Evolutionary conservation across 176 grass and related monocot genomes (phyloP).

Genomic region (Rhipidocladum racemiflorum): DNA sequence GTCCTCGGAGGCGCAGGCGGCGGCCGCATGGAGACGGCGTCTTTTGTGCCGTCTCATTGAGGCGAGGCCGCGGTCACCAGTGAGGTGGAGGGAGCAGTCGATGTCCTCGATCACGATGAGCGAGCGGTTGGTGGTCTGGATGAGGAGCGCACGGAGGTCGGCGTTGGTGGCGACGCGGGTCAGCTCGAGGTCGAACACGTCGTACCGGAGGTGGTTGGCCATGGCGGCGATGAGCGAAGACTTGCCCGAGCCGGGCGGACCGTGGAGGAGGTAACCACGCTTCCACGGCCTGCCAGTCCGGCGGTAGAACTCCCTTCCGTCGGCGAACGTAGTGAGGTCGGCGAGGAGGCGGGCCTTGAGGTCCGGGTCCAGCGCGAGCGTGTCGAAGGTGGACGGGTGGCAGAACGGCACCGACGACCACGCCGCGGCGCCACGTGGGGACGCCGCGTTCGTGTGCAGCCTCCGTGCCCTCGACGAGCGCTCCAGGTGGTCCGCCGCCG

Average conservation of each 20-base stretch:
- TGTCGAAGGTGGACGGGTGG: slow-evolving; percentile 88
- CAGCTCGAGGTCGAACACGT: slow-evolving; percentile 94
- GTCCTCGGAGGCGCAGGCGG: slow-evolving; percentile 33
- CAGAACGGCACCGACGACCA: slow-evolving; percentile 87
- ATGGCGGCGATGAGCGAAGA: slow-evolving; percentile 94
- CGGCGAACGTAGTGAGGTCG: slow-evolving; percentile 73
- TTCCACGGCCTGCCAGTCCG: slow-evolving; percentile 78
- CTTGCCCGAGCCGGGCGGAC: slow-evolving; percentile 75
- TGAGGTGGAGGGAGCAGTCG: slow-evolving; percentile 90
- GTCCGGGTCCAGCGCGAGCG: slow-evolving; percentile 74
- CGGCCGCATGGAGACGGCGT: slow-evolving; percentile 29
- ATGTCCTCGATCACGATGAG: slow-evolving; percentile 97
- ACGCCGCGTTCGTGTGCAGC: slow-evolving; percentile 67
- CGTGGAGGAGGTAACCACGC: slow-evolving; percentile 87
- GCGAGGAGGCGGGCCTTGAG: slow-evolving; percentile 63
- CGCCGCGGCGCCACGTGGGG: slow-evolving; percentile 35
- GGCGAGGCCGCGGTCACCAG: slow-evolving; percentile 52
- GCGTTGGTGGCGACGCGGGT: slow-evolving; percentile 75
- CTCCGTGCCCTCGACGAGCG: slow-evolving; percentile 70
- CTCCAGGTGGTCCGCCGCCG: slow-evolving; percentile 66
- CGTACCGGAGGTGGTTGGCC: slow-evolving; percentile 90
- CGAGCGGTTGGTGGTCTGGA: slow-evolving; percentile 87
- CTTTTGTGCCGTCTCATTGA: slow-evolving; percentile 45
- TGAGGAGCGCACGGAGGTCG: slow-evolving; percentile 76
- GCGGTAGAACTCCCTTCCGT: slow-evolving; percentile 76